These are phyloP conservation scores for Phalaenopsis aphrodite DNA, from an alignment of 106 monocot species.

Conservation along the genomic window DNA sequence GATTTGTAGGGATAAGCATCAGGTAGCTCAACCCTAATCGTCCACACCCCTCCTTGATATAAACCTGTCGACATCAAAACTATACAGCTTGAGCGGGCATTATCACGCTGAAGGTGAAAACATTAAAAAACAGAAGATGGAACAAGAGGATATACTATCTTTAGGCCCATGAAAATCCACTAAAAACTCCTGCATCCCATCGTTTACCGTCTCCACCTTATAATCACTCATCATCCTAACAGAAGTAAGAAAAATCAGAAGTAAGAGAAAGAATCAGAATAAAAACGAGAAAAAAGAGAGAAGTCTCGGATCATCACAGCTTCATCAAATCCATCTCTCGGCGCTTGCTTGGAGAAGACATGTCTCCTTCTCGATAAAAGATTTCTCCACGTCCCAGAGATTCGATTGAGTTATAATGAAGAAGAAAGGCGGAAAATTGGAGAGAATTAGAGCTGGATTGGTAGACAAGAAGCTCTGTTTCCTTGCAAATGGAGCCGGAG, in stretches of 20 bases:
- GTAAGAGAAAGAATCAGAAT: neutral
- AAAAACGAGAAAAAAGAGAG: neutral
- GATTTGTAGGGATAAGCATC: slow-evolving; percentile 86
- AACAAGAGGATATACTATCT: slow-evolving; percentile 40
- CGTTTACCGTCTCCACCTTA: slow-evolving; percentile 97
- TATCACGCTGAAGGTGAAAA: neutral
- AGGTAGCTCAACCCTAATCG: slow-evolving; percentile 65
- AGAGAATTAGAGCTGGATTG: neutral
- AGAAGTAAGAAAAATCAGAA: neutral
- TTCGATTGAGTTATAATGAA: neutral
- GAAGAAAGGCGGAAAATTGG: neutral
- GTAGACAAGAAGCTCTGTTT: neutral
- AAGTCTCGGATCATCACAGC: slow-evolving; percentile 22
- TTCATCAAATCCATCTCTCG: slow-evolving; percentile 82
- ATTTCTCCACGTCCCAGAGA: neutral
- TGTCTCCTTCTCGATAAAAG: slow-evolving; percentile 7
- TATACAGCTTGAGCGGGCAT: neutral
- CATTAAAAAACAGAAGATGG: neutral
- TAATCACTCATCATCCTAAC: slow-evolving; percentile 99
- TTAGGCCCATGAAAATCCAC: slow-evolving; percentile 86
- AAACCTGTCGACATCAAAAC: slow-evolving; percentile 28
- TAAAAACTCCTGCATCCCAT: slow-evolving; percentile 95
- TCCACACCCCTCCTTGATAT: slow-evolving; percentile 77
- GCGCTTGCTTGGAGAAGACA: slow-evolving; percentile 73
- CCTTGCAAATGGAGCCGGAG: no score